phyloP scores from a whole-genome alignment of 768 basidiomycete genomes.

The Sistotremastrum suecicum region DNA sequence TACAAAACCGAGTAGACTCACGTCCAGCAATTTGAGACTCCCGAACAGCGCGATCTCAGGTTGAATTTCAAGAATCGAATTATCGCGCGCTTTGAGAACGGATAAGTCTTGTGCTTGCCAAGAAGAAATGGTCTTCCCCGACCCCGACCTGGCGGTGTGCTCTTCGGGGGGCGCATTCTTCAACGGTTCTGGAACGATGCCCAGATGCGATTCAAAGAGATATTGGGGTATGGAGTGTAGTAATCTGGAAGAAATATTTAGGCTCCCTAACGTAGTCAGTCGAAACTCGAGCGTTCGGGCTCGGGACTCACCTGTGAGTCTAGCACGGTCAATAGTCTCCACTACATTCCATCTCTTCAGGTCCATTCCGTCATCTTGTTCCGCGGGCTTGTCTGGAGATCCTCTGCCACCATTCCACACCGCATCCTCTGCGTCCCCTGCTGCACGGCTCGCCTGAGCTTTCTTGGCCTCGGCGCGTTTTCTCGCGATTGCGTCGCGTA shows the following conservation, averaged over 20 bases:
- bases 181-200: slow-evolving; percentile 55
- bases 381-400: slow-evolving; percentile 7
- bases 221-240: slow-evolving; percentile 63
- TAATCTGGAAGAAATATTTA: slow-evolving; percentile 58
- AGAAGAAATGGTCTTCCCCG: slow-evolving; percentile 37
- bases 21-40: slow-evolving; percentile 66
- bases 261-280: not conserved
- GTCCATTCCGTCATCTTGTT: slow-evolving; percentile 34
- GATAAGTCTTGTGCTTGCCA: slow-evolving; percentile 72
- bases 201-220: slow-evolving; percentile 69
- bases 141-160: slow-evolving; percentile 26
- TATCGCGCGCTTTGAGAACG: slow-evolving; percentile 65
- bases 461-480: slow-evolving; percentile 72
- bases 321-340: slow-evolving; percentile 65
- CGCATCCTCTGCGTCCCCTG: slow-evolving; percentile 9
- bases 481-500: slow-evolving; percentile 68
- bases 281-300: not conserved
- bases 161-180: slow-evolving; percentile 49
- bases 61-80: slow-evolving; percentile 67
- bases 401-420: slow-evolving; percentile 23
- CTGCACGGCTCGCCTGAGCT: slow-evolving; percentile 17
- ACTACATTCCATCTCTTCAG: slow-evolving; percentile 53
- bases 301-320: slow-evolving; percentile 51
- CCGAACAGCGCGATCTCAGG: slow-evolving; percentile 77
- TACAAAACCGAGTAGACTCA: slow-evolving; percentile 23